Base-by-base conservation (phyloP, 2,329 filamentous ascomycete genomes). In the Aspergillus luchuensis region DNA sequence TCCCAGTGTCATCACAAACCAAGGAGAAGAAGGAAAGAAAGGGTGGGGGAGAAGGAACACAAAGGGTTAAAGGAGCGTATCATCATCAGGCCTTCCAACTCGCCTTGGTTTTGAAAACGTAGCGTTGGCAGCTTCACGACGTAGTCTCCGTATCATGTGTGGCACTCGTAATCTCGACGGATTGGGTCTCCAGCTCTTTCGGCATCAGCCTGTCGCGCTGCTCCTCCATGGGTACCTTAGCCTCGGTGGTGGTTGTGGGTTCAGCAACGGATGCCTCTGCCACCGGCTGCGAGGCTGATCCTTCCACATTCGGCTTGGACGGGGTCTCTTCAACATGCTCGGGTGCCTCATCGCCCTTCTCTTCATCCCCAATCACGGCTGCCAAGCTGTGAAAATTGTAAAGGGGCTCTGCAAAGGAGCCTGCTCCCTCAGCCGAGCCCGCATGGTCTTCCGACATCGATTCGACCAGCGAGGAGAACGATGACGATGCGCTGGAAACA, bases 321-420 rank as follows among this genome's bases (percentile, higher is more conserved):
- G 60, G 57, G 28, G 69, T 59, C 59, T 78, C 65, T 63, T 80
- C 79, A 38, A 76, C 71, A 63, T 79, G 76, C 52, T 77, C 75
- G 5, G 68, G 57, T 39, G 69, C 68, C 56, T 69, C 71, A 6
- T 74, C 74, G 8, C 71, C 72, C 59, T 83, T 81, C 45, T 87
- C 85, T 53, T 87, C 84, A 41, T 84, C 87, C 0, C 89, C 91
- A 30, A 97, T 91, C 74, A 96, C 91, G 63, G 91, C 91, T 2
- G 91, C 91, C 21, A 98, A 79, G 67, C 92, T 97, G 58, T 88
- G 84, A 72, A 97, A 97, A 74, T 97, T 97, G 77, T 96, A 95
- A 85, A 97, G 87, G 3, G 92, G 87, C 72, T 97, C 93, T 0
- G 83, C 79, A 49, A 83, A 82, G 4, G 80, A 70, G 57, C 80